Evolutionary conservation across 2,329 filamentous ascomycete genomes (phyloP).

Genomic region (Celoporthe dispersa): DNA sequence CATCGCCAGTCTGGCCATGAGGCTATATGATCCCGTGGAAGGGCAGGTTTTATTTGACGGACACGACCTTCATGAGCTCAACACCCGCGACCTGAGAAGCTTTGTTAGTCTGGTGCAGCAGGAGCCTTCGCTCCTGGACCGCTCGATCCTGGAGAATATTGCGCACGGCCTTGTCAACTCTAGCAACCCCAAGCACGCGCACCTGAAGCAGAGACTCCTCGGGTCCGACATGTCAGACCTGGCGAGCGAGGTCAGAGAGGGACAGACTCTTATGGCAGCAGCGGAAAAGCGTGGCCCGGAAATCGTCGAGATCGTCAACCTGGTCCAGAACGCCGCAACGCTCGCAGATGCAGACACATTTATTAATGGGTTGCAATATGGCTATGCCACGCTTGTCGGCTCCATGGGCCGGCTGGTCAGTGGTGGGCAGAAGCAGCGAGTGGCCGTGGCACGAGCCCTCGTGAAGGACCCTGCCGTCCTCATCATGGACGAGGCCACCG

Average conservation of each 20-base stretch:
- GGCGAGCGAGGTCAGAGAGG: constrained; percentile 39
- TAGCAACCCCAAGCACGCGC: constrained; percentile 38
- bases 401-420: constrained; percentile 58
- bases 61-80: constrained; percentile 41
- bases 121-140: constrained; percentile 40
- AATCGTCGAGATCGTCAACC: constrained; percentile 48
- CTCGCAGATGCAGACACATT: constrained; percentile 63
- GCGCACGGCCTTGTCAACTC: constrained; percentile 47
- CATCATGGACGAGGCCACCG: constrained; percentile 66
- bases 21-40: constrained; percentile 51
- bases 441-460: constrained; percentile 62
- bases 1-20: constrained; percentile 48
- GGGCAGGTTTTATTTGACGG: constrained; percentile 46
- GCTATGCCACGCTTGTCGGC: constrained; percentile 58
- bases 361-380: constrained; percentile 57
- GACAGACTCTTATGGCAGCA: constrained; percentile 32
- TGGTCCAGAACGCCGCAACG: constrained; percentile 52
- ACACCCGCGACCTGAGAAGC: constrained; percentile 43
- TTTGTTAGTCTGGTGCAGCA: constrained; percentile 42
- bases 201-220: constrained; percentile 45
- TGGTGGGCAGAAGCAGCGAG: constrained; percentile 64
- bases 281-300: constrained; percentile 30
- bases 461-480: constrained; percentile 61
- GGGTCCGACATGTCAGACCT: constrained; percentile 50
- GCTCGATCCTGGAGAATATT: constrained; percentile 49